Evolutionary conservation across 2,329 filamentous ascomycete species (phyloP).

Genomic region (Ceratocystis cacaofunesta): DNA sequence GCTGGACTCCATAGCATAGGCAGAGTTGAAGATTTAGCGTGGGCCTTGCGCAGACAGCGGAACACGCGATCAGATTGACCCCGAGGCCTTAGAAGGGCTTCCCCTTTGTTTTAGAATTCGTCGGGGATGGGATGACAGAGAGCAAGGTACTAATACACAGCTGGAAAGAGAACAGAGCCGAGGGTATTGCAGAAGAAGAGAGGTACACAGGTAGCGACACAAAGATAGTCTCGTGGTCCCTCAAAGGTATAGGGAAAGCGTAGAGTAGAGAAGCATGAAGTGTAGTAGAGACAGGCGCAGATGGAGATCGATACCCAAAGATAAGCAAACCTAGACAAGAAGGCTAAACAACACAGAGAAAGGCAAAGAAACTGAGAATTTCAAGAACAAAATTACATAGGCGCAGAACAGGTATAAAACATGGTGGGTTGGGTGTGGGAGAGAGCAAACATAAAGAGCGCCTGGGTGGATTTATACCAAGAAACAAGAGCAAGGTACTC

Average conservation of each 20-base stretch:
- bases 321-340: background rate
- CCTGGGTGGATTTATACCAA: constrained; percentile 1
- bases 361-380: background rate
- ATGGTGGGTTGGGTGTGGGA: constrained; percentile 7
- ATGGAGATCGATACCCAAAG: background rate
- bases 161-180: background rate
- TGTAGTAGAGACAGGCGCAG: background rate
- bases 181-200: constrained; percentile 4
- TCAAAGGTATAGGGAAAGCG: background rate
- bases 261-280: background rate
- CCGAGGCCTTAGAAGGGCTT: background rate
- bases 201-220: background rate
- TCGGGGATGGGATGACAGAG: background rate
- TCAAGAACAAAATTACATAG: background rate
- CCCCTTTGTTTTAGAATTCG: background rate
- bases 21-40: background rate
- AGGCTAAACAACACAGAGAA: background rate
- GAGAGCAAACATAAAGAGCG: background rate
- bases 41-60: background rate
- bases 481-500: background rate
- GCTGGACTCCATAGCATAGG: constrained; percentile 8
- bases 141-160: constrained; percentile 2
- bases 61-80: background rate
- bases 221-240: background rate
- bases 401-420: background rate